Conservation (phyloP, 192 early-diverging fungal genomes). For the Backusella australiensis region DNA sequence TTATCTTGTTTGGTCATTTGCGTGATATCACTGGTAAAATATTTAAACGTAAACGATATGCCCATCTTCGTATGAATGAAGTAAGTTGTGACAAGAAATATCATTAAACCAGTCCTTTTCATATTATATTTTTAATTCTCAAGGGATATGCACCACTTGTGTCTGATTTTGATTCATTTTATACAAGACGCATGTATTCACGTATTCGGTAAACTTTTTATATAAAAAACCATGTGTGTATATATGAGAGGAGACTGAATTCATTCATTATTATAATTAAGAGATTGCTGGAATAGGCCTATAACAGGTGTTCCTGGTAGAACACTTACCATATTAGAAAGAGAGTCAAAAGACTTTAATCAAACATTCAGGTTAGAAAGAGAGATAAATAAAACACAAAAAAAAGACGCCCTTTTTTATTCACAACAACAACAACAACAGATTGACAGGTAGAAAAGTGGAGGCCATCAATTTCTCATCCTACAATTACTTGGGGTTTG, state of each 20-base stretch:
- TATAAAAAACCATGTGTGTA: neutral
- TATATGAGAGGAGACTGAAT: neutral
- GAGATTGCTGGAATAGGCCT: constrained; percentile 89
- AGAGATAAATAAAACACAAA: neutral
- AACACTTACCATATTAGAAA: constrained; percentile 73
- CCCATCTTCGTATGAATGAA: constrained; percentile 50
- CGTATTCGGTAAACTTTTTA: constrained; percentile 55
- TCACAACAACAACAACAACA: neutral
- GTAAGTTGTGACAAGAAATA: neutral
- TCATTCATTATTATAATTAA: constrained; percentile 10
- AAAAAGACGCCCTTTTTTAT: neutral
- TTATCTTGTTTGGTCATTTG: constrained; percentile 82
- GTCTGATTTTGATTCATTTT: constrained; percentile 91
- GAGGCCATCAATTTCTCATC: constrained; percentile 84
- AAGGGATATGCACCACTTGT: constrained; percentile 82
- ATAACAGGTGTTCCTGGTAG: constrained; percentile 86
- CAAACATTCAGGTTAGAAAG: constrained; percentile 54
- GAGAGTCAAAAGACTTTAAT: constrained; percentile 74
- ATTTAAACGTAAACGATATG: constrained; percentile 60
- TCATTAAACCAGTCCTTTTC: neutral
- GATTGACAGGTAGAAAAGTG: constrained; percentile 66
- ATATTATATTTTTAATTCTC: neutral
- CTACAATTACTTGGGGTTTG: constrained; percentile 94
- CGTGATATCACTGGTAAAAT: constrained; percentile 79
- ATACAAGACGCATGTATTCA: constrained; percentile 78